Percentiles rank a stretch among this genome's conserved stretches.
phyloP scores from a whole-genome alignment of 768 basidiomycete species.

The Podaxis sp. region DNA sequence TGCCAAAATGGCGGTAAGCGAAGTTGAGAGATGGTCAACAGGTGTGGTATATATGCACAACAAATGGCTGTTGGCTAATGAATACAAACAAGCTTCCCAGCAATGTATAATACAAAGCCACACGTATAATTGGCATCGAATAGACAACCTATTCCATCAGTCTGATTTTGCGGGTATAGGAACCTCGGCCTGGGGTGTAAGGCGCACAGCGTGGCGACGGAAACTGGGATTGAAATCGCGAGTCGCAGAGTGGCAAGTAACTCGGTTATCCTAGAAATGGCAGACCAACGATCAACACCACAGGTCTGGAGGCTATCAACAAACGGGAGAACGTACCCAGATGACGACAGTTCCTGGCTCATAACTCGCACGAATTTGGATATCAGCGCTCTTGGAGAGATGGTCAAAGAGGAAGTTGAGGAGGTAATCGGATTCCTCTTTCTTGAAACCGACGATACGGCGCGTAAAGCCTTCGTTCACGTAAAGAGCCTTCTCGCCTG shows the following conservation, averaged over 20 bases:
- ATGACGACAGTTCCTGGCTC: conserved; percentile 54
- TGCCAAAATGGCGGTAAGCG: no score
- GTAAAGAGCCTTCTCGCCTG: conserved; percentile 59
- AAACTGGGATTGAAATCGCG: conserved; percentile 35
- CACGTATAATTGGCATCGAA: background rate
- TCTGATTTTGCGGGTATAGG: conserved; percentile 18
- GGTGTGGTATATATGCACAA: no score
- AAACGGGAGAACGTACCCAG: conserved; percentile 36
- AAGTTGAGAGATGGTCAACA: no score
- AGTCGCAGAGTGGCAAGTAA: conserved; percentile 45
- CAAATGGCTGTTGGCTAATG: no score
- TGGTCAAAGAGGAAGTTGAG: conserved; percentile 56
- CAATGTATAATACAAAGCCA: no score
- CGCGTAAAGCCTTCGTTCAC: conserved; percentile 55
- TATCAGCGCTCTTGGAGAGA: conserved; percentile 47
- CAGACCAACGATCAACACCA: background rate
- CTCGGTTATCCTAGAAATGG: conserved; percentile 41
- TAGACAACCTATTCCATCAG: background rate
- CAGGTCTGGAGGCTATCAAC: background rate
- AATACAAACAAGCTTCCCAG: no score
- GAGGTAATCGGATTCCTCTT: conserved; percentile 54
- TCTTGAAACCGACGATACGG: conserved; percentile 52
- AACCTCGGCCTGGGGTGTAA: conserved; percentile 51
- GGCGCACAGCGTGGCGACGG: conserved; percentile 43
- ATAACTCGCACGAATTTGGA: conserved; percentile 49